A percentile compares a stretch with the other conserved stretches of the same genome.
Conservation (phyloP, 2,329 filamentous ascomycete genomes). For the Epichloe festucae region DNA sequence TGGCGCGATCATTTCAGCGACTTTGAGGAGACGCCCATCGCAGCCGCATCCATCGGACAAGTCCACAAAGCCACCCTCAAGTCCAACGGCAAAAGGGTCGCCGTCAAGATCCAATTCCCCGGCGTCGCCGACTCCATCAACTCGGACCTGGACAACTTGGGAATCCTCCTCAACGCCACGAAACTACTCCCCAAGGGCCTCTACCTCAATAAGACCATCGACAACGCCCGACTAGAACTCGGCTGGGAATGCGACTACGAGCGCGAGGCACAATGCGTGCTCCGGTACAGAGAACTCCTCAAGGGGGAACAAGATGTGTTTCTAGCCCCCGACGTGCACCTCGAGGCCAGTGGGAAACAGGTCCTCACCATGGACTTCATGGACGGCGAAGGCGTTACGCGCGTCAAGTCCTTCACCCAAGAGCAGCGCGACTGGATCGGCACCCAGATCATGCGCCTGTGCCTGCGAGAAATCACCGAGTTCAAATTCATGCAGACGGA, state of each 20-base stretch:
- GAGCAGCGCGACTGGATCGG: conserved; percentile 91
- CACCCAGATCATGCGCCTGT: conserved; percentile 82
- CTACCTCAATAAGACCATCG: conserved; percentile 94
- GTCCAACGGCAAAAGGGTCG: conserved; percentile 63
- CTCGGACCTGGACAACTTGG: conserved; percentile 88
- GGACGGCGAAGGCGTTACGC: conserved; percentile 74
- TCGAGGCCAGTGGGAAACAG: conserved; percentile 69
- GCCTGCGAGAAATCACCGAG: conserved; percentile 82
- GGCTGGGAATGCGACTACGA: conserved; percentile 96
- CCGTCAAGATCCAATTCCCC: conserved; percentile 95
- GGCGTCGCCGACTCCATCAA: conserved; percentile 93
- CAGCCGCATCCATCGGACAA: conserved; percentile 92
- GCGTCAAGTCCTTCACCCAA: conserved; percentile 62
- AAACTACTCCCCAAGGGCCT: conserved; percentile 81
- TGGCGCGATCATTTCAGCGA: conserved; percentile 75
- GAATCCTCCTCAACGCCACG: conserved; percentile 79
- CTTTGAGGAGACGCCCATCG: conserved; percentile 86
- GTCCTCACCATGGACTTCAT: conserved; percentile 92
- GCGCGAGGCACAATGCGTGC: conserved; percentile 72
- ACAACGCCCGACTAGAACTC: conserved; percentile 81
- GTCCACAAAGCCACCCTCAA: conserved; percentile 78
- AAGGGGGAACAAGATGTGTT: conserved; percentile 54
- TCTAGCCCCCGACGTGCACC: conserved; percentile 62
- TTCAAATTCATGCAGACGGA: conserved; percentile 99
- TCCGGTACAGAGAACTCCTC: conserved; percentile 66